phyloP scores from a whole-genome alignment of 371 early-diverging fungal genomes.

The Mucor mucedo region DNA sequence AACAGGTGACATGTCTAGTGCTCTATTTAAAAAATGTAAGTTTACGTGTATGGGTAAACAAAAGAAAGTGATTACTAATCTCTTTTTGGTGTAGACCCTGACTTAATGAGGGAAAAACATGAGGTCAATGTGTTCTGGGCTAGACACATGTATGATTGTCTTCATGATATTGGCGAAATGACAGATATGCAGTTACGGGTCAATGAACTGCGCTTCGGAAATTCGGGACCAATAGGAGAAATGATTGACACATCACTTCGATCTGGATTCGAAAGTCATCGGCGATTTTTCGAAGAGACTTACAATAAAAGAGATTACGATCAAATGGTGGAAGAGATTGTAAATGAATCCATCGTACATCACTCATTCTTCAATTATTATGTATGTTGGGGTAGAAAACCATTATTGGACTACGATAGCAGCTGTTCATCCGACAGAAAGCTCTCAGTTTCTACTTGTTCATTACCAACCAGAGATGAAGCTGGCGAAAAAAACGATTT shows the following conservation, averaged over 20 bases:
- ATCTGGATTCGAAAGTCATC: slow-evolving; percentile 24
- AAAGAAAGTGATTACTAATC: neutral
- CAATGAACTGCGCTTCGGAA: slow-evolving; percentile 22
- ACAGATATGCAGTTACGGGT: slow-evolving; percentile 41
- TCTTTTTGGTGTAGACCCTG: slow-evolving; percentile 21
- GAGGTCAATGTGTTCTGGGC: slow-evolving; percentile 38
- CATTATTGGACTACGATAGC: slow-evolving; percentile 17
- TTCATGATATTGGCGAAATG: slow-evolving; percentile 28
- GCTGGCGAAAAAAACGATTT: neutral
- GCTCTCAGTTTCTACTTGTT: neutral
- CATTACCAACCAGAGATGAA: neutral
- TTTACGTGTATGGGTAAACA: neutral
- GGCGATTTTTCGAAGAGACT: slow-evolving; percentile 12
- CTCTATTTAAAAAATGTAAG: slow-evolving; percentile 35
- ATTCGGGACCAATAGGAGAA: slow-evolving; percentile 24
- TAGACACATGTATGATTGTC: slow-evolving; percentile 22
- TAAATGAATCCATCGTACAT: slow-evolving; percentile 29
- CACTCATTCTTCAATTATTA: slow-evolving; percentile 40
- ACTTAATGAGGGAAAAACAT: slow-evolving; percentile 23
- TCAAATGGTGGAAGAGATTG: slow-evolving; percentile 5
- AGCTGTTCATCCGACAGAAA: neutral
- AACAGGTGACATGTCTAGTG: slow-evolving; percentile 45
- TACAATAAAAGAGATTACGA: slow-evolving; percentile 5
- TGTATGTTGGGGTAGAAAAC: slow-evolving; percentile 47
- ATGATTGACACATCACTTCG: slow-evolving; percentile 19